Evolutionary conservation across 2,329 filamentous ascomycete genomes (phyloP).

Genomic region (Thielaviopsis populi): DNA sequence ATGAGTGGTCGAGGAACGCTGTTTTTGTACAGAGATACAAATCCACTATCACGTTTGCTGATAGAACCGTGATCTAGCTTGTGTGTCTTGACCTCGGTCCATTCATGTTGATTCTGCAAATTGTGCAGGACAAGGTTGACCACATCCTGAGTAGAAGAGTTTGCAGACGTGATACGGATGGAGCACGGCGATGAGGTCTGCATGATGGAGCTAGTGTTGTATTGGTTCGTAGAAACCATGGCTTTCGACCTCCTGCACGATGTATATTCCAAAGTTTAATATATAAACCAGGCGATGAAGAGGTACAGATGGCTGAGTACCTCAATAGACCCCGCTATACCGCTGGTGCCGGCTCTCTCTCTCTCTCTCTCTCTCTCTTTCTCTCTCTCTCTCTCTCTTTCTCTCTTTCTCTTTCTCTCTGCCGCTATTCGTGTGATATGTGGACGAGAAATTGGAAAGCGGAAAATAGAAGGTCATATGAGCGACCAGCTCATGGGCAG

Average conservation of each 20-base stretch:
- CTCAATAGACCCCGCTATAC: no score
- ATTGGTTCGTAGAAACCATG: not conserved
- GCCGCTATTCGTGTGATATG: no score
- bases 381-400: no score
- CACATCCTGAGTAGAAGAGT: conserved; percentile 19
- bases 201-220: conserved; percentile 1
- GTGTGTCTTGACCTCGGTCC: conserved; percentile 46
- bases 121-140: conserved; percentile 47
- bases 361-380: no score
- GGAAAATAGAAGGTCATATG: no score
- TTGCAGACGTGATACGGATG: conserved; percentile 4
- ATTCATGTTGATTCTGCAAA: conserved; percentile 60
- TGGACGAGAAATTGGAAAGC: no score
- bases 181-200: not conserved
- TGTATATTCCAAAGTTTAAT: not conserved
- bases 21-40: conserved; percentile 8
- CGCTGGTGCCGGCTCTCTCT: not conserved
- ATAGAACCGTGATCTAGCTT: conserved; percentile 22
- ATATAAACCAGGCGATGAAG: not conserved
- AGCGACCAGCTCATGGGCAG: not conserved
- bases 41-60: conserved; percentile 3
- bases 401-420: no score
- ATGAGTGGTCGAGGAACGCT: conserved; percentile 41
- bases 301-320: no score
- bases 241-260: not conserved